Evolutionary conservation across 768 basidiomycete species (phyloP).

Genomic region (Boletus pseudo-olivaceus): DNA sequence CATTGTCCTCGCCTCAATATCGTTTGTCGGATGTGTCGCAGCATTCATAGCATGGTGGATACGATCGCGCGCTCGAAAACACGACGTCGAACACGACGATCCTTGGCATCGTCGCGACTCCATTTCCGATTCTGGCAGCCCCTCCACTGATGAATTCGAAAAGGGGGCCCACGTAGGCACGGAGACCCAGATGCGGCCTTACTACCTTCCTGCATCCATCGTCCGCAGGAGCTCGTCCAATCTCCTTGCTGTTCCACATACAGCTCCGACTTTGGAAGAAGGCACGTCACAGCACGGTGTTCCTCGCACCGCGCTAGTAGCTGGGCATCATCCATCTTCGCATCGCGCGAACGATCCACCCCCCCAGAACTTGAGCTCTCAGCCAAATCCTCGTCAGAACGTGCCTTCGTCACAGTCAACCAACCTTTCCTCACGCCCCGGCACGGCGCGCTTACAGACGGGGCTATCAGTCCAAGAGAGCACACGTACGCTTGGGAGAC

Average conservation of each 20-base stretch:
- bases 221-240: slow-evolving; percentile 15
- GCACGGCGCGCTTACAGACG: slow-evolving; percentile 13
- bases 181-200: slow-evolving; percentile 20
- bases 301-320: background rate
- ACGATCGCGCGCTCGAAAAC: slow-evolving; percentile 38
- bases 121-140: slow-evolving; percentile 2
- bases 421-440: slow-evolving; percentile 5
- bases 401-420: slow-evolving; percentile 8
- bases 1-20: slow-evolving; percentile 46
- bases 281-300: slow-evolving; percentile 3
- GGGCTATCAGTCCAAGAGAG: slow-evolving; percentile 29
- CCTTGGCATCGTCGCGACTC: slow-evolving; percentile 33
- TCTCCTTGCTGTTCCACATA: slow-evolving; percentile 19
- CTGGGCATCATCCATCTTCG: background rate
- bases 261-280: slow-evolving; percentile 3
- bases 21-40: slow-evolving; percentile 41
- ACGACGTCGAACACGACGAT: slow-evolving; percentile 31
- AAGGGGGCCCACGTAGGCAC: background rate
- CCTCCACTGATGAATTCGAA: background rate
- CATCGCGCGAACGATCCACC: background rate
- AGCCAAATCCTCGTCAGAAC: background rate
- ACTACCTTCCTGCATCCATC: slow-evolving; percentile 24
- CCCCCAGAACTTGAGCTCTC: slow-evolving; percentile 8
- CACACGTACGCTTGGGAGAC: slow-evolving; percentile 38
- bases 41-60: slow-evolving; percentile 50